Conservation (phyloP, 306 rosid genomes). For the Potentilla sterilis region DNA sequence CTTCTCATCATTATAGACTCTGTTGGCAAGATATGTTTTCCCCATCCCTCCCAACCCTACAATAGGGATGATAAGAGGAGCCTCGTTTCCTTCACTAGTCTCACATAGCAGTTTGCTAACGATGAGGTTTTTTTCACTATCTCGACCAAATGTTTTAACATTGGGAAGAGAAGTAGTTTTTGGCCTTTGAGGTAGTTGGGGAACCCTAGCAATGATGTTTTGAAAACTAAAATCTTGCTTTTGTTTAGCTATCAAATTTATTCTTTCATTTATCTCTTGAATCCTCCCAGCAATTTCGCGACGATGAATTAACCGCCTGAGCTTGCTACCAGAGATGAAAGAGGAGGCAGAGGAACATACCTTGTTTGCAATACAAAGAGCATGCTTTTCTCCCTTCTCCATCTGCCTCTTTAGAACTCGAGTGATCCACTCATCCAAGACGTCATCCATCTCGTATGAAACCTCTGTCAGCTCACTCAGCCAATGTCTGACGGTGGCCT, state of each 20-base stretch:
- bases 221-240: not conserved
- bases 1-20: no score
- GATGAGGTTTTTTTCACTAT: not conserved
- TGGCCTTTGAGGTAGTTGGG: not conserved
- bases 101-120: no score
- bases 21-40: no score
- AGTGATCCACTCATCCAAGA: conserved; percentile 7
- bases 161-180: not conserved
- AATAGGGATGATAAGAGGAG: no score
- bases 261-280: not conserved
- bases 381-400: not conserved
- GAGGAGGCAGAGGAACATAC: not conserved
- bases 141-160: not conserved
- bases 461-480: not conserved
- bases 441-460: not conserved
- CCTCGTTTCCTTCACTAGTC: no score
- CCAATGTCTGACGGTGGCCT: not conserved
- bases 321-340: not conserved
- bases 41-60: conserved; percentile 12
- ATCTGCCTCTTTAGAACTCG: not conserved
- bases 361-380: not conserved
- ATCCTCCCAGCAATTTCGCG: not conserved
- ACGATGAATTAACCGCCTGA: not conserved
- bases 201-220: no score
- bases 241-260: not conserved